Evolutionary conservation across 2,329 filamentous ascomycete species (phyloP).

Genomic region (Alternaria sp.): DNA sequence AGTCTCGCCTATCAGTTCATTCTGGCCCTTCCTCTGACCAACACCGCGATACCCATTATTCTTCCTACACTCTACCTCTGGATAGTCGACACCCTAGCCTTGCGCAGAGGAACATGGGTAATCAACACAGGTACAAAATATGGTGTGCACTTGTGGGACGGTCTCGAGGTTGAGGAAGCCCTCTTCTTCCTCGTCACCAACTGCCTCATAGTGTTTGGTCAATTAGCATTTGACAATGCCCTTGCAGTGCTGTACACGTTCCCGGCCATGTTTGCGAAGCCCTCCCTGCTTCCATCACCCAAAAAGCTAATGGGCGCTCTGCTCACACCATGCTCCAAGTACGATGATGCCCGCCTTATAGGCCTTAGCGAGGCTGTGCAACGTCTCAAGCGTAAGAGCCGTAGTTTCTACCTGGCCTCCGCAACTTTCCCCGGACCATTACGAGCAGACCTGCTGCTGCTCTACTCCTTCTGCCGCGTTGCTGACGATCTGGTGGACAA

Average conservation of each 20-base stretch:
- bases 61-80: slow-evolving; percentile 74
- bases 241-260: slow-evolving; percentile 70
- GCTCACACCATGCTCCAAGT: slow-evolving; percentile 55
- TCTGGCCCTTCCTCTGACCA: slow-evolving; percentile 63
- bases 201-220: slow-evolving; percentile 70
- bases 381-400: slow-evolving; percentile 68
- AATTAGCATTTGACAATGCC: slow-evolving; percentile 72
- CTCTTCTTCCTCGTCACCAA: slow-evolving; percentile 77
- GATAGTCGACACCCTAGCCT: slow-evolving; percentile 72
- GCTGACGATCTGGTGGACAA: slow-evolving; percentile 77
- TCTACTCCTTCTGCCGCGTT: slow-evolving; percentile 77
- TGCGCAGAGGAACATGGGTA: slow-evolving; percentile 73
- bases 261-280: slow-evolving; percentile 61
- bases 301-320: slow-evolving; percentile 61
- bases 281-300: slow-evolving; percentile 58
- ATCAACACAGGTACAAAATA: slow-evolving; percentile 73
- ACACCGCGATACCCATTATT: slow-evolving; percentile 65
- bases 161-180: slow-evolving; percentile 75
- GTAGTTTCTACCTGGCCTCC: slow-evolving; percentile 76
- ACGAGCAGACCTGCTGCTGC: slow-evolving; percentile 69
- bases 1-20: slow-evolving; percentile 69
- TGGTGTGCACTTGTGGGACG: slow-evolving; percentile 66
- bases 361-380: slow-evolving; percentile 66
- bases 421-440: slow-evolving; percentile 71
- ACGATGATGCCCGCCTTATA: slow-evolving; percentile 63